Evolutionary conservation across 805 yeast genomes (phyloP).

Genomic region (Starmerella lactis-condensi): DNA sequence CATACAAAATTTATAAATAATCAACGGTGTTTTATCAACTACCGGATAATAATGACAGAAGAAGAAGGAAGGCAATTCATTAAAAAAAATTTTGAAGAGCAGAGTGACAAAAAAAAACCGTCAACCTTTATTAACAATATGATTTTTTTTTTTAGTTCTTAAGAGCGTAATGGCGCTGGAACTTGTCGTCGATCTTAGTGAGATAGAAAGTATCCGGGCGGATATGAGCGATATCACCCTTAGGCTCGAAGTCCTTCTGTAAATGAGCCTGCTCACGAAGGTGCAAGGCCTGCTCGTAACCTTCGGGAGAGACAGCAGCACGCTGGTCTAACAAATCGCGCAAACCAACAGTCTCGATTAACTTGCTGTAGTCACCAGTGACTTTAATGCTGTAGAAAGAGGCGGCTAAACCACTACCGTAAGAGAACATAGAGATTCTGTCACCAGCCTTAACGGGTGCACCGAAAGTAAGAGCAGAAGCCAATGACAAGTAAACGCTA

Average conservation of each 20-base stretch:
- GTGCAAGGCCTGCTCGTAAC: conserved; percentile 62
- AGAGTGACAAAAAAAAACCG: no score
- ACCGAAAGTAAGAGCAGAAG: conserved; percentile 60
- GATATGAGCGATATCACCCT: conserved; percentile 57
- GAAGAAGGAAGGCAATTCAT: no score
- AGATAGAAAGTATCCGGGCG: conserved; percentile 68
- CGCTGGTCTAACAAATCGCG: conserved; percentile 51
- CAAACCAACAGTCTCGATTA: conserved; percentile 37
- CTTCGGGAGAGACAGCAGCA: conserved; percentile 47
- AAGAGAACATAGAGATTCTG: conserved; percentile 75
- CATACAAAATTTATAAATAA: no score
- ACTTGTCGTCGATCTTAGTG: conserved; percentile 67
- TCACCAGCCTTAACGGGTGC: conserved; percentile 51
- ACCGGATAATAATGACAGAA: no score
- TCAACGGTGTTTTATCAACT: no score
- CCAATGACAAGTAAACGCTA: conserved; percentile 69
- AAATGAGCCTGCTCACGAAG: conserved; percentile 81
- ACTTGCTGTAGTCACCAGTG: conserved; percentile 50
- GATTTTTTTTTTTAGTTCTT: conserved; percentile 12
- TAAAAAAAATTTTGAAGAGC: no score
- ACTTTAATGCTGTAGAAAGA: conserved; percentile 66
- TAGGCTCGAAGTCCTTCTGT: conserved; percentile 60
- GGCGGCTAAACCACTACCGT: conserved; percentile 95
- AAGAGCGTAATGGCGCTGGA: conserved; percentile 59
- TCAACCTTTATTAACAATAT: no score